Evolutionary conservation across 495 filamentous ascomycete genomes (phyloP).

Genomic region (Chaetomium fimeti): DNA sequence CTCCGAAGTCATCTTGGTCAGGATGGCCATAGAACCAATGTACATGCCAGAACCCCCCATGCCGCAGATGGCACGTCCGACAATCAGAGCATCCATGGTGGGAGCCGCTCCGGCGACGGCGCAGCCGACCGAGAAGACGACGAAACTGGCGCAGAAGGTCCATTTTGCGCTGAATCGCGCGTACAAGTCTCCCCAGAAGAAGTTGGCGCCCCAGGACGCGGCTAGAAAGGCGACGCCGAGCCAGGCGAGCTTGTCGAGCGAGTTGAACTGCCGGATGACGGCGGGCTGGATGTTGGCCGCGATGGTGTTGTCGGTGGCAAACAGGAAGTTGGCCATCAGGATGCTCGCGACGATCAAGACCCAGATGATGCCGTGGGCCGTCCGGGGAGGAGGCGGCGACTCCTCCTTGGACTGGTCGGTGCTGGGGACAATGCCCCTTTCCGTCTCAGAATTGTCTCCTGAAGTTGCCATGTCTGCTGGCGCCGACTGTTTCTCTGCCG

Average conservation of each 20-base stretch:
- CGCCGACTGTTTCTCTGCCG: too few species aligned
- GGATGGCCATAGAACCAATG: not conserved
- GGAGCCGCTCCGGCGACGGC: not conserved
- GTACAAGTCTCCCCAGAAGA: not conserved
- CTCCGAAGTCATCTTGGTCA: not conserved
- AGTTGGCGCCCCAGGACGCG: not conserved
- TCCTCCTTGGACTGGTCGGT: too few species aligned
- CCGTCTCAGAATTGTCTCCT: too few species aligned
- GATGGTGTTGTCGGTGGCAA: conserved; percentile 2
- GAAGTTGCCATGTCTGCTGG: too few species aligned
- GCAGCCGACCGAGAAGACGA: not conserved
- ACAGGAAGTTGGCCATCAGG: conserved; percentile 1
- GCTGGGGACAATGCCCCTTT: too few species aligned
- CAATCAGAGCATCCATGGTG: conserved; percentile 1
- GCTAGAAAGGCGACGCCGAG: not conserved
- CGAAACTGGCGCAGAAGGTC: not conserved
- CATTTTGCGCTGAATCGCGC: not conserved
- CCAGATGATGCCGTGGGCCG: not conserved
- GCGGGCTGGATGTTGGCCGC: not conserved
- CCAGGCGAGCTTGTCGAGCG: conserved; percentile 6
- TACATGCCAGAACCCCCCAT: not conserved
- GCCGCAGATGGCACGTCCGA: not conserved
- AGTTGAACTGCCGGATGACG: not conserved
- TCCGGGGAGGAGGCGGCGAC: too few species aligned
- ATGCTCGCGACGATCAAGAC: not conserved